Conservation (phyloP, 768 basidiomycete species). For the Sporobolomyces roseus region DNA sequence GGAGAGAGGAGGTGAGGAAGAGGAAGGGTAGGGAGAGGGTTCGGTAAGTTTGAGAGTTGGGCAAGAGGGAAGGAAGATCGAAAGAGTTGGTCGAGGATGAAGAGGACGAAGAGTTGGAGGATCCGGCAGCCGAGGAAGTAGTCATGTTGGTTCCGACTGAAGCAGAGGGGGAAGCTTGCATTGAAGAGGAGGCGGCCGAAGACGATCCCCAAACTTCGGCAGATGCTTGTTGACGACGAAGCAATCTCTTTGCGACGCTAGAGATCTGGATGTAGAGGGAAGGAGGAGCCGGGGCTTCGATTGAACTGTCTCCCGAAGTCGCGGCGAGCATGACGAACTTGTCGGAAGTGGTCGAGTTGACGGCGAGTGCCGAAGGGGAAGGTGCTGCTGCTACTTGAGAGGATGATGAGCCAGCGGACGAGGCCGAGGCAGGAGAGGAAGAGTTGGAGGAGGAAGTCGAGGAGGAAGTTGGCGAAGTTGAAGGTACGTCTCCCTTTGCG, state of each 20-base stretch:
- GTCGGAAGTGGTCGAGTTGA: constrained; percentile 50
- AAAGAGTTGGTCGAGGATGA: constrained; percentile 5
- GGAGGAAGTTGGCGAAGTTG: constrained; percentile 42
- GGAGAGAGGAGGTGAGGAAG: constrained; percentile 60
- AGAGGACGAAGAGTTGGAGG: constrained; percentile 16
- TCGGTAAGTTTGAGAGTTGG: constrained; percentile 56
- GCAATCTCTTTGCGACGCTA: not conserved
- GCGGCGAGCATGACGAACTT: constrained; percentile 36
- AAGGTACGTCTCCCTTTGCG: constrained; percentile 46
- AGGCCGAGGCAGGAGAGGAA: not conserved
- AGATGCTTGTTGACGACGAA: constrained; percentile 9
- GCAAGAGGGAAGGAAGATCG: constrained; percentile 42
- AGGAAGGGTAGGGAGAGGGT: constrained; percentile 64
- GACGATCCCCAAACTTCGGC: not conserved
- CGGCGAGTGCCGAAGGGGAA: constrained; percentile 39
- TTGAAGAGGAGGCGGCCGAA: constrained; percentile 7
- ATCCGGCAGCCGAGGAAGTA: too few species aligned
- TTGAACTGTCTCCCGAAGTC: constrained; percentile 40
- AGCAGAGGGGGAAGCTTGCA: not conserved
- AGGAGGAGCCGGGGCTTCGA: constrained; percentile 35
- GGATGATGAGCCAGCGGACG: too few species aligned
- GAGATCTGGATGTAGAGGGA: constrained; percentile 30
- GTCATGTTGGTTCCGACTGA: too few species aligned
- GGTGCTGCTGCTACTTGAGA: too few species aligned
- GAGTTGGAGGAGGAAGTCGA: constrained; percentile 18